A percentile compares a stretch with the other conserved stretches of the same genome.
phyloP scores from a whole-genome alignment of 1,284 basidiomycete species.

The Puccinia polysora region DNA sequence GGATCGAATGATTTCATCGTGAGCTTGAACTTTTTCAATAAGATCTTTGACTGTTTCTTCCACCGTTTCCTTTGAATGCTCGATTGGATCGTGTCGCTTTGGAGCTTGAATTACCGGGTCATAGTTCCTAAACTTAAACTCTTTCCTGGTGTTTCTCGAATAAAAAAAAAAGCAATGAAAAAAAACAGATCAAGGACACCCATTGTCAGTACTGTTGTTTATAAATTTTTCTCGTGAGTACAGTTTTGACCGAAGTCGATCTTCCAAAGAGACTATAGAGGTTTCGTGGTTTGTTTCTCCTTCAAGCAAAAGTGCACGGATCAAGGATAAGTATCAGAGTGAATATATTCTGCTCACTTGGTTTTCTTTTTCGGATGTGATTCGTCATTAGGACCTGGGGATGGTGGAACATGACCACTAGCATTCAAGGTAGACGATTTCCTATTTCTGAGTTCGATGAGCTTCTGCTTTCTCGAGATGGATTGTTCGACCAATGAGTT shows the following conservation, averaged over 20 bases:
- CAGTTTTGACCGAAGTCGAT: too few species aligned
- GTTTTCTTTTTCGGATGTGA: background rate
- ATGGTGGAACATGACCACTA: too few species aligned
- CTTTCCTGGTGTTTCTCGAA: slow-evolving; percentile 25
- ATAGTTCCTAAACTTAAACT: slow-evolving; percentile 41
- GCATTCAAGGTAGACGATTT: slow-evolving; percentile 21
- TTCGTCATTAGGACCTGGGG: background rate
- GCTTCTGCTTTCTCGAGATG: slow-evolving; percentile 34
- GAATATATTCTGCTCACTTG: background rate
- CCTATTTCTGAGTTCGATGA: slow-evolving; percentile 9
- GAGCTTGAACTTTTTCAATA: slow-evolving; percentile 20
- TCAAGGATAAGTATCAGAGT: background rate
- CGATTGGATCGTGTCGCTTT: background rate
- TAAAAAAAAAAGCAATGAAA: background rate
- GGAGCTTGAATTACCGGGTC: slow-evolving; percentile 33
- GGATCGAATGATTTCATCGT: slow-evolving; percentile 24
- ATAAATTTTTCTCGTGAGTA: too few species aligned
- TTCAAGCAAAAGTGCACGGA: background rate
- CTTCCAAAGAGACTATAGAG: too few species aligned
- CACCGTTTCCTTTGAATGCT: slow-evolving; percentile 20
- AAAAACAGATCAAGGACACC: background rate
- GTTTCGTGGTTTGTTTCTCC: background rate
- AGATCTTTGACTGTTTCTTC: slow-evolving; percentile 40
- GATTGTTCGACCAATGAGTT: slow-evolving; percentile 35
- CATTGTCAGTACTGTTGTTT: too few species aligned